These are phyloP conservation scores for Pythium insidiosum DNA, from an alignment of 352 stramenopile species.

Conservation along the genomic window DNA sequence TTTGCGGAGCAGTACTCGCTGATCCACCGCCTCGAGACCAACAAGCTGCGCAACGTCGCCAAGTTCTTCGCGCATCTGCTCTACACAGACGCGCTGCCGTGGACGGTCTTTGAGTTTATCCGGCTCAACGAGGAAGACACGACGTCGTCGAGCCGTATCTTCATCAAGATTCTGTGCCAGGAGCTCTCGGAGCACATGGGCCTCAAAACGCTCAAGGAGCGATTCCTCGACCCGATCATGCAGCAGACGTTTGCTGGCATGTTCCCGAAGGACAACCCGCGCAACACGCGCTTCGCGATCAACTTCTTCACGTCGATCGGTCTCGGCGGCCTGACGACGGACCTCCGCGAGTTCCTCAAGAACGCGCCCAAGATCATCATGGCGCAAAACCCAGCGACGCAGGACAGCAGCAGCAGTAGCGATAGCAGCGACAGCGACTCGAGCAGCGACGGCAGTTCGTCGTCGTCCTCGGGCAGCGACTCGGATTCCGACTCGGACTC, in stretches of 20 bases:
- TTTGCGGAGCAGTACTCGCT: conserved; percentile 94
- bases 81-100: conserved; percentile 96
- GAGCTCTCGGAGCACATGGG: conserved; percentile 97
- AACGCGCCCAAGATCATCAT: conserved; percentile 94
- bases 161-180: conserved; percentile 99
- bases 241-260: conserved; percentile 89
- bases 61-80: conserved; percentile 99
- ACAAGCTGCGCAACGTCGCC: conserved; percentile 98
- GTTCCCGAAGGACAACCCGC: conserved; percentile 96
- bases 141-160: conserved; percentile 98
- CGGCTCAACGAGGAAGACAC: conserved; percentile 98
- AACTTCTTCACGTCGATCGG: conserved; percentile 99
- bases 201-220: conserved; percentile 92
- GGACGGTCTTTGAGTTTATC: conserved; percentile 96
- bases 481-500: too few species aligned
- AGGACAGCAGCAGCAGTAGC: conserved; percentile 17
- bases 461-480: conserved; percentile 28
- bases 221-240: conserved; percentile 92
- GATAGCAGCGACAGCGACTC: conserved; percentile 25
- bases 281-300: conserved; percentile 98
- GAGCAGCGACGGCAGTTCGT: conserved; percentile 29
- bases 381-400: conserved; percentile 38
- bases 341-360: conserved; percentile 94
- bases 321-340: conserved; percentile 96
- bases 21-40: conserved; percentile 98